phyloP scores from a whole-genome alignment of 306 rosid genomes.

The Prunus dulcis region DNA sequence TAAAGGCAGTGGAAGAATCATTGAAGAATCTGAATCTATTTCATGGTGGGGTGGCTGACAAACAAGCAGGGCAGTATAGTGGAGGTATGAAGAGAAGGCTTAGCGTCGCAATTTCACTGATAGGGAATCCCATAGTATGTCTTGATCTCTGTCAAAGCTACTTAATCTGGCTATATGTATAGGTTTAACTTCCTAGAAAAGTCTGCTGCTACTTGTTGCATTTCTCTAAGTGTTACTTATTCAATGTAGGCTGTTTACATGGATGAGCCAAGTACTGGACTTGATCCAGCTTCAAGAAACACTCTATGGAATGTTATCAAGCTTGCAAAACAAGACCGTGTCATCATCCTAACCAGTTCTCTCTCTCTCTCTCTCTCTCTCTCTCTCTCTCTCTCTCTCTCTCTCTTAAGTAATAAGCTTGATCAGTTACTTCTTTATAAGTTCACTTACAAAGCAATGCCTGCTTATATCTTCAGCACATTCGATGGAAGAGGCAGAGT shows the following conservation, averaged over 20 bases:
- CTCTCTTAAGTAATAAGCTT: too few species aligned
- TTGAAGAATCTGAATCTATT: constrained; percentile 70
- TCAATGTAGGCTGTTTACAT: constrained; percentile 74
- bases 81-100: constrained; percentile 99
- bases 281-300: constrained; percentile 93
- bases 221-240: not conserved
- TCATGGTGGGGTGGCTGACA: constrained; percentile 85
- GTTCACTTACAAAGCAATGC: constrained; percentile 8
- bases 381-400: not conserved
- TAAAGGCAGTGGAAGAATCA: constrained; percentile 95
- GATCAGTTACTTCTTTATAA: not conserved
- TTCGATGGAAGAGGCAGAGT: constrained; percentile 99
- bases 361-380: not conserved
- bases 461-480: constrained; percentile 63
- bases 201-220: constrained; percentile 16
- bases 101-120: constrained; percentile 94
- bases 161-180: not conserved
- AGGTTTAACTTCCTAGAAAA: not conserved
- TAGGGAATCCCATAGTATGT: constrained; percentile 79
- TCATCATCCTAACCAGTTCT: constrained; percentile 88
- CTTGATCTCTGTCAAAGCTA: constrained; percentile 8
- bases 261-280: constrained; percentile 96
- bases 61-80: constrained; percentile 76
- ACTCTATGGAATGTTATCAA: constrained; percentile 85
- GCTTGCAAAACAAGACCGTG: constrained; percentile 82